Conservation (phyloP, 1,284 basidiomycete species). For the Pseudozyma hubeiensis region DNA sequence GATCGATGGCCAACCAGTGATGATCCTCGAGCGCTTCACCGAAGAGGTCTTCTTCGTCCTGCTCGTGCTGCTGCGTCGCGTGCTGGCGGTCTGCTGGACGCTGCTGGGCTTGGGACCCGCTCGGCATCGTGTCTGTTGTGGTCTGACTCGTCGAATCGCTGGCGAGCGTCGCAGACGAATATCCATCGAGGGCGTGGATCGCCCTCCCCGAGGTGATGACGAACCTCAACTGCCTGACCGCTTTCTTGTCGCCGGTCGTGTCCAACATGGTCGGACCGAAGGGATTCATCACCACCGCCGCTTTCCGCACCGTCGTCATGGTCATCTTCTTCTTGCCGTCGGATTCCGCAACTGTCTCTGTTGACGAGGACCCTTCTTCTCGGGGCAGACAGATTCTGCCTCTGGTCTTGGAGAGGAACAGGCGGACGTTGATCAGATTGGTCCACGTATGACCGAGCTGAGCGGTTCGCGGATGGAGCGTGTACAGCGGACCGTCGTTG, state of each 20-base stretch:
- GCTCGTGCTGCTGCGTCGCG: not conserved
- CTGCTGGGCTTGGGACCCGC: not conserved
- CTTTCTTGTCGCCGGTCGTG: not conserved
- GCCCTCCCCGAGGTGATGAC: slow-evolving; percentile 23
- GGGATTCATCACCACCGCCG: slow-evolving; percentile 33
- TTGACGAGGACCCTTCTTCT: not conserved
- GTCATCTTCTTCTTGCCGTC: not conserved
- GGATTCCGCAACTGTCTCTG: not conserved
- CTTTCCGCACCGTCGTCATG: slow-evolving; percentile 28
- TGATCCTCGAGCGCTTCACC: slow-evolving; percentile 16
- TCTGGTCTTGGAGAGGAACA: slow-evolving; percentile 39
- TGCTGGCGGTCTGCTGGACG: not conserved
- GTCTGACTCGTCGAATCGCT: not conserved
- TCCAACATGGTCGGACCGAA: slow-evolving; percentile 34
- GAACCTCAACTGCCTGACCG: slow-evolving; percentile 16
- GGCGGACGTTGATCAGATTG: slow-evolving; percentile 52
- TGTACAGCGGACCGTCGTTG: slow-evolving; percentile 14
- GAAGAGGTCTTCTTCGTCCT: slow-evolving; percentile 16
- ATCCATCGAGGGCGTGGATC: slow-evolving; percentile 12
- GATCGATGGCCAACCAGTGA: slow-evolving; percentile 16
- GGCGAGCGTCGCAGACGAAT: not conserved
- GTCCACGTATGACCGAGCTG: slow-evolving; percentile 59
- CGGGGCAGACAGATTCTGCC: slow-evolving; percentile 15
- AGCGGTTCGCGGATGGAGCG: slow-evolving; percentile 34
- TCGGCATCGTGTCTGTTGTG: not conserved